A percentile compares a stretch with the other conserved stretches of the same genome.
Conservation (phyloP, 2,329 filamentous ascomycete species). For the Thelonectria olida region DNA sequence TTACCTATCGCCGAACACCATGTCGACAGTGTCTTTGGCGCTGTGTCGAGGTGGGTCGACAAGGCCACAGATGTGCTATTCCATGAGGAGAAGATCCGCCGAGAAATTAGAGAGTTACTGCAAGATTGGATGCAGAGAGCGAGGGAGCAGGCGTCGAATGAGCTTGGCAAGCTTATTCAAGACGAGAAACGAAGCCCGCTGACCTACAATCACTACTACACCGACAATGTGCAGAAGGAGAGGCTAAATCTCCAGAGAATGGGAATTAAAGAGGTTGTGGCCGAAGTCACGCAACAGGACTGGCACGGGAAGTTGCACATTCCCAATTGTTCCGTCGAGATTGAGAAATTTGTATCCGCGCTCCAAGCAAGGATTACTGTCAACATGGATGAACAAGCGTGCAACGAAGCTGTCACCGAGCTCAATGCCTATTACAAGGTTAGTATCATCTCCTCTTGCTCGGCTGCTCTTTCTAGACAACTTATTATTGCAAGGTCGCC, state of each 20-base stretch:
- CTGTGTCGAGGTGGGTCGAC: slow-evolving; percentile 11
- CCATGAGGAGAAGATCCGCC: slow-evolving; percentile 5
- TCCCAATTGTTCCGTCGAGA: slow-evolving; percentile 1
- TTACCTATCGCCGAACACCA: slow-evolving; percentile 16
- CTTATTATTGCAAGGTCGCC: slow-evolving; percentile 4
- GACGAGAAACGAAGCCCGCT: slow-evolving; percentile 22
- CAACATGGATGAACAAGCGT: slow-evolving; percentile 32
- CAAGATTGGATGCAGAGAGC: slow-evolving; percentile 13
- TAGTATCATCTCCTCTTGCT: background rate
- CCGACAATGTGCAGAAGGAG: slow-evolving; percentile 24
- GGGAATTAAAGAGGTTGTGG: slow-evolving; percentile 10
- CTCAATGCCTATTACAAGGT: slow-evolving; percentile 39
- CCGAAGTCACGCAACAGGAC: background rate
- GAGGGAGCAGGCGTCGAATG: slow-evolving; percentile 4
- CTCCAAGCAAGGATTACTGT: slow-evolving; percentile 17
- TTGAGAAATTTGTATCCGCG: slow-evolving; percentile 14
- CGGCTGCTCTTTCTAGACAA: background rate
- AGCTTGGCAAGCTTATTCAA: slow-evolving; percentile 21
- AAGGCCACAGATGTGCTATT: background rate
- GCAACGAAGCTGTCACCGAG: slow-evolving; percentile 25
- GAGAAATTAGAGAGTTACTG: slow-evolving; percentile 8
- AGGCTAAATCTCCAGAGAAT: slow-evolving; percentile 16
- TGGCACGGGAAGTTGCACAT: slow-evolving; percentile 16
- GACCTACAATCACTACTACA: slow-evolving; percentile 33
- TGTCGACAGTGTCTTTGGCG: slow-evolving; percentile 11